A percentile compares a stretch with the other conserved stretches of the same genome.
Conservation (phyloP, 441 rosid species). For the Aleurites moluccanus region DNA sequence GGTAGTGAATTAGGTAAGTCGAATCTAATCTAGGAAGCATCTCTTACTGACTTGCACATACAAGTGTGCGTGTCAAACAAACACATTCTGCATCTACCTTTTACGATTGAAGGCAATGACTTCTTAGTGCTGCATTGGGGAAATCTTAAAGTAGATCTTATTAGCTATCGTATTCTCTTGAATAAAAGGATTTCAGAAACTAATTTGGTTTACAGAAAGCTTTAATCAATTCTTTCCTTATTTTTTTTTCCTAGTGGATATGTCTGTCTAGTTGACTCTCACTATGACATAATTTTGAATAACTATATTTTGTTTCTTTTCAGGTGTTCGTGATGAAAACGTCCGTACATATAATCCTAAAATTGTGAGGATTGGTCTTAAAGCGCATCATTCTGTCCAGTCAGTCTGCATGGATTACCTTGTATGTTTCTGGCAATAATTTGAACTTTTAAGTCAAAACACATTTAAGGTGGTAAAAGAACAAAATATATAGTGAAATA, state of each 20-base stretch:
- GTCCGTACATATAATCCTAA: constrained; percentile 72
- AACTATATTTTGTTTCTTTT: constrained; percentile 17
- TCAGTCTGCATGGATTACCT: constrained; percentile 88
- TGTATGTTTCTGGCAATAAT: constrained; percentile 47
- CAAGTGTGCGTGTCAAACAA: no score
- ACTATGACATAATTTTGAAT: background rate
- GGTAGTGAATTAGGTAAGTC: no score
- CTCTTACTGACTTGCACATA: background rate
- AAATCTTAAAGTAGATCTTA: background rate
- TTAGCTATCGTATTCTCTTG: background rate
- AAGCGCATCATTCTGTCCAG: constrained; percentile 84
- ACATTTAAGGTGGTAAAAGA: background rate
- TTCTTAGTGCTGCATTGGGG: background rate
- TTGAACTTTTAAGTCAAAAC: background rate
- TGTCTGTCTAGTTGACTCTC: background rate
- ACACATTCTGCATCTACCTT: background rate
- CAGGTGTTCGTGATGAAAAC: constrained; percentile 88
- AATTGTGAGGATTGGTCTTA: constrained; percentile 93
- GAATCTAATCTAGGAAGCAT: no score
- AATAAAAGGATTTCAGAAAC: background rate
- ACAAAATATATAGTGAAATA: background rate
- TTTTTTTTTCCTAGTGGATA: background rate
- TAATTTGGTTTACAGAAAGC: background rate
- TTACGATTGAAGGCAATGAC: background rate
- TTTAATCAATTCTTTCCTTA: background rate